Evolutionary conservation across 345 rosid species (phyloP), one percentile per base, ranked within the genome.

Genomic region (Salix arbutifolia): DNA sequence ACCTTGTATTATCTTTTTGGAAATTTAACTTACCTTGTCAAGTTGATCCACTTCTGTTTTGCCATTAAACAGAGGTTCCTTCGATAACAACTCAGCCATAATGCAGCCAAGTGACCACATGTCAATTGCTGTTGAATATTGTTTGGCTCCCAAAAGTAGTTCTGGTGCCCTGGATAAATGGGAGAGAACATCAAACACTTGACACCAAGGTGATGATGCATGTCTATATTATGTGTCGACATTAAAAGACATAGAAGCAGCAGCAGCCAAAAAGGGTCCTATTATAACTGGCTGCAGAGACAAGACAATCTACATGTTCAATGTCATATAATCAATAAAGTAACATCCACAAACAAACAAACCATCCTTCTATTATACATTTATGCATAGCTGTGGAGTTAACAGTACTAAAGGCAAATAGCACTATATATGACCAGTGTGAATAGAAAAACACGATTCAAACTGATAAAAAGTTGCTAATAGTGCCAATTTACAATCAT

Each of bases 61-160:
- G 73, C 99, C 99, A 85, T 92, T 94, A 80, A 96, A 96, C 67
- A 96, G 83, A 28, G 99, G 93, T 73, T 89, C 92, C 82, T 93
- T 96, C 1, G 97, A 90, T 62, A 96, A 85, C 53, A 96, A 76
- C 75, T 96, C 99, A 68, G 98, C 97, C 99, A 96, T 96, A 61
- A 96, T 94, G 82, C 99, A 96, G 65, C 99, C 99, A 71, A 96
- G 81, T 30, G 99, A 96, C 99, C 99, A 96, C 99, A 96, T 94
- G 87, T 96, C 99, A 86, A 96, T 91, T 50, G 99, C 96, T 28
- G 98, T 96, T 71, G 99, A 96, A 88, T 96, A 96, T 74, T 90
- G 97, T 82, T 88, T 92, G 31, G 89, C 88, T 80, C 99, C 99
- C 87, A 96, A 82, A 35, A 96, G 95, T 80, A 96, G 97, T 83